These are phyloP conservation scores for Penicillium odoratum DNA, from an alignment of 495 filamentous ascomycete species.

Conservation along the genomic window DNA sequence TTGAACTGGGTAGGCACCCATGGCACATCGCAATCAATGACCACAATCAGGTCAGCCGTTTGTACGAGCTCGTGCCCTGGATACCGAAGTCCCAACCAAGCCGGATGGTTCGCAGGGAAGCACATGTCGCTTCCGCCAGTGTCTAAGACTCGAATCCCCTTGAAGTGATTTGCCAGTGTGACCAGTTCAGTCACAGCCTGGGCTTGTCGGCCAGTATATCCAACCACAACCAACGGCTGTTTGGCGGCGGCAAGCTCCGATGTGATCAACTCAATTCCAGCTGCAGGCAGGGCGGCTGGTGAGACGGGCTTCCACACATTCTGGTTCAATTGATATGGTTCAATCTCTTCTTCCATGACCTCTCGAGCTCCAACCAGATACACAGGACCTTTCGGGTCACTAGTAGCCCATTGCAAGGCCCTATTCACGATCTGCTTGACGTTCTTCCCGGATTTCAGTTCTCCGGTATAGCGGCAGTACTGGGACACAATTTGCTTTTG, in stretches of 20 bases:
- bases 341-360: conserved; percentile 89
- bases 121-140: conserved; percentile 94
- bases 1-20: conserved; percentile 67
- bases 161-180: conserved; percentile 71
- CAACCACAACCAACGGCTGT: conserved; percentile 76
- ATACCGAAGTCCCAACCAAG: conserved; percentile 73
- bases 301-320: conserved; percentile 72
- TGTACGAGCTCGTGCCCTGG: conserved; percentile 72
- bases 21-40: conserved; percentile 82
- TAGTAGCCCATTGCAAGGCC: conserved; percentile 81
- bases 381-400: conserved; percentile 80
- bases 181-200: conserved; percentile 71
- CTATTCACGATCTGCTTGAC: conserved; percentile 95
- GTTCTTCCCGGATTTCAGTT: conserved; percentile 90
- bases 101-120: conserved; percentile 79
- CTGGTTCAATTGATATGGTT: conserved; percentile 75
- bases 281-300: conserved; percentile 68
- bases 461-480: conserved; percentile 90
- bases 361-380: conserved; percentile 85
- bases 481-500: conserved; percentile 89
- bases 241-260: conserved; percentile 71
- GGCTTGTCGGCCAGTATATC: conserved; percentile 78
- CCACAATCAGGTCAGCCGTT: conserved; percentile 80
- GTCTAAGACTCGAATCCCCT: conserved; percentile 81
- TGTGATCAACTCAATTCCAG: conserved; percentile 66